These are phyloP conservation scores for Bruguiera parviflora DNA, from an alignment of 345 rosid species.

Conservation along the genomic window DNA sequence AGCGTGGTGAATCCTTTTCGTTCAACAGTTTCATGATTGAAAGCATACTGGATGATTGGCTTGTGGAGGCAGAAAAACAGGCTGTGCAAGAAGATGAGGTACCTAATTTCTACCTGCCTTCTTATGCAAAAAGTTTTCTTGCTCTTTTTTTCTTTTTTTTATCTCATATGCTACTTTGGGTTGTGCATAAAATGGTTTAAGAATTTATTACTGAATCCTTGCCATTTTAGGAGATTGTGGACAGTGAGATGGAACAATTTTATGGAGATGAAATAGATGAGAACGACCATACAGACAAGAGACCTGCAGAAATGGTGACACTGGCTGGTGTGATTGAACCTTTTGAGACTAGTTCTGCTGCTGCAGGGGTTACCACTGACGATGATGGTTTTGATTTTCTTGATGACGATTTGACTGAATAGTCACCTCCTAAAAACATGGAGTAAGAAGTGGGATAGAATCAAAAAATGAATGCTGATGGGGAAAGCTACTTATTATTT, in stretches of 20 bases:
- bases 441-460: constrained; percentile 33
- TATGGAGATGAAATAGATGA: constrained; percentile 46
- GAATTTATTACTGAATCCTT: constrained; percentile 12
- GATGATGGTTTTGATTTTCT: constrained; percentile 58
- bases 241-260: constrained; percentile 43
- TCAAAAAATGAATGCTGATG: constrained; percentile 8
- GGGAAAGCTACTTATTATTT: constrained; percentile 6
- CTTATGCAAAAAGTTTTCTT: background rate
- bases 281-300: constrained; percentile 39
- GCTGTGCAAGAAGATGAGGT: constrained; percentile 62
- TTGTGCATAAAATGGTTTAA: constrained; percentile 3
- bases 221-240: constrained; percentile 45
- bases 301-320: constrained; percentile 35
- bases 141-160: background rate
- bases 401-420: constrained; percentile 49
- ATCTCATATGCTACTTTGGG: background rate
- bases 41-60: constrained; percentile 59
- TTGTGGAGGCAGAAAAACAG: constrained; percentile 44
- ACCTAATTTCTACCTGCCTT: constrained; percentile 3
- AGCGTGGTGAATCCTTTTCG: constrained; percentile 37
- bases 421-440: constrained; percentile 19
- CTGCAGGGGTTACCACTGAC: constrained; percentile 43
- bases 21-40: constrained; percentile 52
- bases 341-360: constrained; percentile 37
- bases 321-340: constrained; percentile 38